These are phyloP conservation scores for Alectoria sarmentosa DNA, from an alignment of 495 filamentous ascomycete species.

Conservation along the genomic window DNA sequence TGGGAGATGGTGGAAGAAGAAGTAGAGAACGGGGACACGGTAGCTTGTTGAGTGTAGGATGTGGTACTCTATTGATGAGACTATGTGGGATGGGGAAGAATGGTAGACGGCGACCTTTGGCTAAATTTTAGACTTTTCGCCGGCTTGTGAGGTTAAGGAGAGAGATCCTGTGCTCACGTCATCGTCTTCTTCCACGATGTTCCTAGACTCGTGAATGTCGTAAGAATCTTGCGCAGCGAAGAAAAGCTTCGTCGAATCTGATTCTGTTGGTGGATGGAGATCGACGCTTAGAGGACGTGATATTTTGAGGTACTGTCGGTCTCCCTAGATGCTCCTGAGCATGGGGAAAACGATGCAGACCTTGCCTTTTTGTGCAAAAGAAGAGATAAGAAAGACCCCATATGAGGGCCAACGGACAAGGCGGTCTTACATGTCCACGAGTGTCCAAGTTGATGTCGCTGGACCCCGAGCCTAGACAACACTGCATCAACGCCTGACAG, in stretches of 20 bases:
- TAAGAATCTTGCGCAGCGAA: not conserved
- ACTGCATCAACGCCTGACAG: slow-evolving; percentile 5
- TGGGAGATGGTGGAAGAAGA: slow-evolving; percentile 52
- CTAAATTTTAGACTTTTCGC: not conserved
- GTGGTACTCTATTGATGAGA: slow-evolving; percentile 44
- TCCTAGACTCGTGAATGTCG: slow-evolving; percentile 18
- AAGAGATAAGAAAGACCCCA: not conserved
- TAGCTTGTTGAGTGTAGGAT: slow-evolving; percentile 44
- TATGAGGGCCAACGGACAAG: not conserved
- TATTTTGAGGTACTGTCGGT: slow-evolving; percentile 42
- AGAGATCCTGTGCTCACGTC: slow-evolving; percentile 1
- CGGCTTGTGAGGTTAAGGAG: not conserved
- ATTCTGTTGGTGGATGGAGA: slow-evolving; percentile 6
- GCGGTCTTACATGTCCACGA: slow-evolving; percentile 6
- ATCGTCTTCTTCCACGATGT: slow-evolving; percentile 34
- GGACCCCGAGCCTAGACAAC: not conserved
- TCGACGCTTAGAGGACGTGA: slow-evolving; percentile 33
- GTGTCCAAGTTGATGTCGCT: not conserved
- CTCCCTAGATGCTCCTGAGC: slow-evolving; percentile 33
- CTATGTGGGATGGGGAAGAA: slow-evolving; percentile 26
- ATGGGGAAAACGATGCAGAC: slow-evolving; percentile 31
- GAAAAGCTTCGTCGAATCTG: slow-evolving; percentile 26
- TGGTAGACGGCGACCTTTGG: slow-evolving; percentile 37
- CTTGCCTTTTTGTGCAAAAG: not conserved
- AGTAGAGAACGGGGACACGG: slow-evolving; percentile 47